phyloP scores from a whole-genome alignment of 2,329 filamentous ascomycete genomes.

The Hypoxylon sp. region DNA sequence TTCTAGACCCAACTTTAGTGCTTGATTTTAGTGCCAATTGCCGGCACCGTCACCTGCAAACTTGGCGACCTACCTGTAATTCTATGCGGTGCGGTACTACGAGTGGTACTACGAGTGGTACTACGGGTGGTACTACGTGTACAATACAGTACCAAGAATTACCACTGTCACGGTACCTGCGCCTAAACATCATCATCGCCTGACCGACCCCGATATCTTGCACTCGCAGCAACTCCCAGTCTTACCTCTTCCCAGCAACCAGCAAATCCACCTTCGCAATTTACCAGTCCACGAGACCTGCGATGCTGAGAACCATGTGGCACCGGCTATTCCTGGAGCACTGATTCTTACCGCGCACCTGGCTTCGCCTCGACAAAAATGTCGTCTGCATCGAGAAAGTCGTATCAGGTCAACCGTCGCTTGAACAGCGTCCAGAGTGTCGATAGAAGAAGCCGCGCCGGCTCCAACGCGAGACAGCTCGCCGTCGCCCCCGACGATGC shows the following conservation, averaged over 20 bases:
- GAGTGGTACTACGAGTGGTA: too few species aligned
- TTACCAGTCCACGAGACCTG: constrained; percentile 5
- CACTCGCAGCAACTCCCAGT: too few species aligned
- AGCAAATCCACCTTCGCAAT: not conserved
- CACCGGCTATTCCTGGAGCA: constrained; percentile 9
- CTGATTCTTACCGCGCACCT: constrained; percentile 18
- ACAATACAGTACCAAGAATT: too few species aligned
- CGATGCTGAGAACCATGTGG: constrained; percentile 24
- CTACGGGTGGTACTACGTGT: too few species aligned
- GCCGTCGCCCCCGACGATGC: constrained; percentile 77
- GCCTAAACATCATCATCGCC: constrained; percentile 28
- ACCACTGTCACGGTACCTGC: constrained; percentile 10
- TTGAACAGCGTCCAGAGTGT: constrained; percentile 54
- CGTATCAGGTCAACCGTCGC: constrained; percentile 53
- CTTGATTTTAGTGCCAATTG: constrained; percentile 27
- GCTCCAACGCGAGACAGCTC: constrained; percentile 56
- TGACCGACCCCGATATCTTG: constrained; percentile 17
- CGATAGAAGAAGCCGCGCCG: constrained; percentile 52
- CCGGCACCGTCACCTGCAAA: constrained; percentile 28
- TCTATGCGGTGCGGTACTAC: too few species aligned
- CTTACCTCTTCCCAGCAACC: not conserved
- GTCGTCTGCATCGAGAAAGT: constrained; percentile 61
- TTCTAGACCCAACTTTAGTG: constrained; percentile 17
- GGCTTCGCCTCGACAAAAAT: constrained; percentile 46
- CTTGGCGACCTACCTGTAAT: too few species aligned